Evolutionary conservation across 2,329 filamentous ascomycete species (phyloP), one percentile per base, ranked within the genome.

Genomic region (Microcyclospora pomicola): DNA sequence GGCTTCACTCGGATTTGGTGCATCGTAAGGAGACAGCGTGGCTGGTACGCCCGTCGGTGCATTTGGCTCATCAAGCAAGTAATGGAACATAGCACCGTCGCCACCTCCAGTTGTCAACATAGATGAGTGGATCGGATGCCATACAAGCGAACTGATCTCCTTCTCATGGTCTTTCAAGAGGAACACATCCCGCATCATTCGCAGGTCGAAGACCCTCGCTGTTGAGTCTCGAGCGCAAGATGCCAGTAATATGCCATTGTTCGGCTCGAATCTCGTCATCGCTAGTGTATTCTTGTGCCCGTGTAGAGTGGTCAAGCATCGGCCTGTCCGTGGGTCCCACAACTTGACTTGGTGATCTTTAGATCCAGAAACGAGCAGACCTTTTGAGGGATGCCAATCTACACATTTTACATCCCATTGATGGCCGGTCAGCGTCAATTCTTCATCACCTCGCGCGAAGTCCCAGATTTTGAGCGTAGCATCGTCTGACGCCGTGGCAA

Each of bases 301-400:
- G 60, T 94, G 87, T 3, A 98, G 74, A 0, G 88, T 96, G 0
- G 88, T 95, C 38, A 98, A 68, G 57, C 86, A 94, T 32, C 86
- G 79, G 28, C 82, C 80, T 5, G 80, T 88, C 39, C 91, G 75
- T n/a, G 91, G 91, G 59, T 98, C 91, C 91, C 91, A 98, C 32
- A 98, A 76, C 60, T 96, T 96, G 54, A 98, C 85, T 44, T 93
- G 69, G 60, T 98, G 88, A 55, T 98, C 91, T 63, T 98, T 98
- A 9, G 88, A 96, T 29, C 91, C 91, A 1, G 91, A 96, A 3
- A 94, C 88, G 27, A 98, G 72, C 4, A 98, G 65, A 1, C 91
- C 91, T 64, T 95, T 96, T 14, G 80, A 82, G 1, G 88, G 87
- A 64, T 98, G 91, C 91, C 91, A 98, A 58, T 98, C 88, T 40